Conservation (phyloP, 805 yeast species). For the Metschnikowia dekortorum region DNA sequence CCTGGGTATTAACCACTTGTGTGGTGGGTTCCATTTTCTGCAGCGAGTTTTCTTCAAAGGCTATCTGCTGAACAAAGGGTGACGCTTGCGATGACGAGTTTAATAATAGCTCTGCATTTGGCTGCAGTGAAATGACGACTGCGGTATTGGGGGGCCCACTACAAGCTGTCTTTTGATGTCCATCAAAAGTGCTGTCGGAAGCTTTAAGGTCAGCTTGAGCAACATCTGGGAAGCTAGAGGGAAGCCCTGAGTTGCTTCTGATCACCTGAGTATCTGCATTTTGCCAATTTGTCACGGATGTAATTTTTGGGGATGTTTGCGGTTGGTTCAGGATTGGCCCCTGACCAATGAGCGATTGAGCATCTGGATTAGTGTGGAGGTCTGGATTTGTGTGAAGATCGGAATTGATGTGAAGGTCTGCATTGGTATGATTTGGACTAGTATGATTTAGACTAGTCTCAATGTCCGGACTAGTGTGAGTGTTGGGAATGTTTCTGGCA, state of each 20-base stretch:
- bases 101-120: background rate
- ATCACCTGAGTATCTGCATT: background rate
- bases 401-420: background rate
- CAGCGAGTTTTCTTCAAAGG: background rate
- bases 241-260: background rate
- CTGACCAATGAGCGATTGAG: background rate
- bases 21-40: slow-evolving; percentile 19
- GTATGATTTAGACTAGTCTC: too few relatives aligned
- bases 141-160: background rate
- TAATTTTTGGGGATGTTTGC: background rate
- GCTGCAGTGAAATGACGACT: background rate
- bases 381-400: background rate
- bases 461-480: too few relatives aligned
- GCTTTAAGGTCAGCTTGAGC: background rate
- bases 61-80: background rate
- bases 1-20: slow-evolving; percentile 33
- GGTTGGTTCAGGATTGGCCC: background rate
- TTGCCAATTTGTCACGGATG: background rate
- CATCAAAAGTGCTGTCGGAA: background rate
- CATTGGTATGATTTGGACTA: too few relatives aligned
- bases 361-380: background rate
- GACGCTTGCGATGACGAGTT: background rate
- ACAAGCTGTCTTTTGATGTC: background rate
- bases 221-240: slow-evolving; percentile 1
- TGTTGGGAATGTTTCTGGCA: too few relatives aligned